phyloP scores from a whole-genome alignment of 345 rosid genomes.

The Sisymbrium irio region DNA sequence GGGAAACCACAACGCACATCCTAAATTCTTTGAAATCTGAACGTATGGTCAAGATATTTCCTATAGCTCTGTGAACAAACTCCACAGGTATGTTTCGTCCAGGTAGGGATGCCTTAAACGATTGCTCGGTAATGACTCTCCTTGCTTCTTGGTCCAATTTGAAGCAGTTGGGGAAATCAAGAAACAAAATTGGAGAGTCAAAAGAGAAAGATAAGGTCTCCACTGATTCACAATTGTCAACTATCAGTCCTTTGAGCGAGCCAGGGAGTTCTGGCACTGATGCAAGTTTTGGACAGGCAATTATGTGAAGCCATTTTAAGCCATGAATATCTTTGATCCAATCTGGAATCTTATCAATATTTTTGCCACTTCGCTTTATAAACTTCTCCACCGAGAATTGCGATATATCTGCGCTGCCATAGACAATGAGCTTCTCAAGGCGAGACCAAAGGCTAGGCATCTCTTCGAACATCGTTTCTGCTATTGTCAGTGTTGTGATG shows the following conservation, averaged over 20 bases:
- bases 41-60: neutral
- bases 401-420: neutral
- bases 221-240: neutral
- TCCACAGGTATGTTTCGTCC: neutral
- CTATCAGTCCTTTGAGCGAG: neutral
- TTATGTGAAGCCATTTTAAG: neutral
- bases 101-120: neutral
- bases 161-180: neutral
- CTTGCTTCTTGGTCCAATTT: neutral
- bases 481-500: neutral
- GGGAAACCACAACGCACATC: neutral
- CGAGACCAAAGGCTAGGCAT: neutral
- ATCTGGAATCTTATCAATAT: neutral
- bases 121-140: neutral
- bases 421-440: neutral
- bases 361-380: neutral
- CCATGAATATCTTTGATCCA: neutral
- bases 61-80: neutral
- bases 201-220: neutral
- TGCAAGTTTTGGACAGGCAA: conserved; percentile 2
- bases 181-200: neutral
- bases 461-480: neutral
- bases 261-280: conserved; percentile 4
- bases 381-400: no score
- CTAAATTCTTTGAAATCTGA: neutral